These are phyloP conservation scores for Leccinum variicolor DNA, from an alignment of 768 basidiomycete genomes.

Conservation along the genomic window DNA sequence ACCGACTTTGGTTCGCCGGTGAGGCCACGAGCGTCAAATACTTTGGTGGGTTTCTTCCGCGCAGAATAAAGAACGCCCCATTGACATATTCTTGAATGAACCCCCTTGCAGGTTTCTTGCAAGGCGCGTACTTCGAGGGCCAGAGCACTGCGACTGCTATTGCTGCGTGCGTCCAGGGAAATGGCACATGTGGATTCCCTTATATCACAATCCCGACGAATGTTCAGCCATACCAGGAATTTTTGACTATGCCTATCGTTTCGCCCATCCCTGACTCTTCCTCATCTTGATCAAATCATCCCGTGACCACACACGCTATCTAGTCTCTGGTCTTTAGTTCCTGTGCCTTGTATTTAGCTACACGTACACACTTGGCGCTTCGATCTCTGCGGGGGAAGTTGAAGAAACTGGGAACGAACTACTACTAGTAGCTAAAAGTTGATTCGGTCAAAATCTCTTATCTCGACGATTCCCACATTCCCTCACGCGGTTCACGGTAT, in stretches of 20 bases:
- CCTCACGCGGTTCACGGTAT: too few relatives aligned
- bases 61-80: neutral
- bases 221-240: slow-evolving; percentile 30
- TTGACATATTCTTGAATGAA: neutral
- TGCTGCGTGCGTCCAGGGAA: slow-evolving; percentile 38
- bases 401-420: neutral
- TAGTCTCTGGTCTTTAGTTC: neutral
- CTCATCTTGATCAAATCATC: neutral
- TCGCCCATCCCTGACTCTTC: neutral
- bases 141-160: slow-evolving; percentile 37
- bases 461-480: too few relatives aligned
- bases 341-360: neutral
- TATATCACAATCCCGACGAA: slow-evolving; percentile 29
- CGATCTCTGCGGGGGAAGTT: neutral
- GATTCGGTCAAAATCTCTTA: too few relatives aligned
- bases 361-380: neutral
- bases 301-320: neutral
- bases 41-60: slow-evolving; percentile 43
- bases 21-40: slow-evolving; percentile 58
- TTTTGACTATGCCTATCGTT: slow-evolving; percentile 9
- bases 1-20: slow-evolving; percentile 58
- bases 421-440: too few relatives aligned
- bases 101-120: slow-evolving; percentile 43
- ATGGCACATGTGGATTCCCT: slow-evolving; percentile 24
- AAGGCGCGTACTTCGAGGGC: slow-evolving; percentile 60